Conservation (phyloP, 2,329 filamentous ascomycete genomes). For the Metarhizium anisopliae region DNA sequence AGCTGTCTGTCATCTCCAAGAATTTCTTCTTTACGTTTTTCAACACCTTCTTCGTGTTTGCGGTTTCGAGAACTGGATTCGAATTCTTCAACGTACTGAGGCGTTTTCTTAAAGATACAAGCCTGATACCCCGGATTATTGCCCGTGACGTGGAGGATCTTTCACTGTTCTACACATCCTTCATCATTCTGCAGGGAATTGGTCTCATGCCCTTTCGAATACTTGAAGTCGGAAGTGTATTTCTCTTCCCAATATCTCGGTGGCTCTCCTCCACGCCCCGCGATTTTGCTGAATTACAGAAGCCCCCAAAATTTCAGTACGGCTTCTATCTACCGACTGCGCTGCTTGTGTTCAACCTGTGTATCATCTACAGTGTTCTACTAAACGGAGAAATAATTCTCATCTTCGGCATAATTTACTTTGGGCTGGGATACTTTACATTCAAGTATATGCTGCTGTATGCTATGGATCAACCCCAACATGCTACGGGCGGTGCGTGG, state of each 20-base stretch:
- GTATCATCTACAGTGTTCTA: slow-evolving; percentile 86
- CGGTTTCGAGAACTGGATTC: slow-evolving; percentile 73
- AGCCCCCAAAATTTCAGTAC: slow-evolving; percentile 85
- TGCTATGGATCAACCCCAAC: slow-evolving; percentile 94
- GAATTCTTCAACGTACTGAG: slow-evolving; percentile 65
- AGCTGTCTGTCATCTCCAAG: slow-evolving; percentile 91
- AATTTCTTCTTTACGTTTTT: slow-evolving; percentile 99
- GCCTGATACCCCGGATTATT: slow-evolving; percentile 64
- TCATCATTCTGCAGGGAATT: slow-evolving; percentile 89
- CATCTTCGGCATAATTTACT: slow-evolving; percentile 75
- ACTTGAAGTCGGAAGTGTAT: slow-evolving; percentile 78
- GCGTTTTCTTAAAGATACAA: slow-evolving; percentile 69
- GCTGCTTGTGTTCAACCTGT: slow-evolving; percentile 88
- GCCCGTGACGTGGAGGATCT: slow-evolving; percentile 67
- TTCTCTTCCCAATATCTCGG: slow-evolving; percentile 71
- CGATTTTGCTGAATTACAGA: slow-evolving; percentile 73
- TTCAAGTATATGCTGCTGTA: slow-evolving; percentile 98
- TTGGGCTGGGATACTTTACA: slow-evolving; percentile 73
- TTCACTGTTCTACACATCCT: slow-evolving; percentile 81
- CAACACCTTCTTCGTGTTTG: slow-evolving; percentile 96
- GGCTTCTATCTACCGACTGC: slow-evolving; percentile 93
- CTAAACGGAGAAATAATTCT: slow-evolving; percentile 72
- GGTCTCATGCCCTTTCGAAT: slow-evolving; percentile 89
- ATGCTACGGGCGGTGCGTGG: slow-evolving; percentile 90
- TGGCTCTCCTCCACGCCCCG: slow-evolving; percentile 79